Conservation (phyloP, 2,329 filamentous ascomycete species). For the Xylaria digitata region DNA sequence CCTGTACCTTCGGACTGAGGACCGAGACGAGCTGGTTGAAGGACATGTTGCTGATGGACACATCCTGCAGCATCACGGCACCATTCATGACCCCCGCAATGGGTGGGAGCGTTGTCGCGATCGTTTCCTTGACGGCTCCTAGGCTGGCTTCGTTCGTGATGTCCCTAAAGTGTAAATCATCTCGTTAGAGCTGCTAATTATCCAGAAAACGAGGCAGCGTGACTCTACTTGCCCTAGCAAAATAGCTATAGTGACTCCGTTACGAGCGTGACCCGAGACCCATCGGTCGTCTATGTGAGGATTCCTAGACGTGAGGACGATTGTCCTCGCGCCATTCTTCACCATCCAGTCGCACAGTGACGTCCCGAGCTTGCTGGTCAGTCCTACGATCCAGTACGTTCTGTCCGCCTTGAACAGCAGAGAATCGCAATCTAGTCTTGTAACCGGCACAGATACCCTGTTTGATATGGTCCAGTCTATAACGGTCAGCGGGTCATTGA, state of each 20-base stretch:
- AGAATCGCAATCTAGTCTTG: no score
- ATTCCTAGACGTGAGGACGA: conserved; percentile 40
- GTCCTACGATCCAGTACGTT: conserved; percentile 41
- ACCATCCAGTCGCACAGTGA: conserved; percentile 42
- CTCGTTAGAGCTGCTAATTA: no score
- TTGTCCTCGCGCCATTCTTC: conserved; percentile 24
- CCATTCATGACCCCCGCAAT: conserved; percentile 41
- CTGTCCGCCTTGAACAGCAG: conserved; percentile 34
- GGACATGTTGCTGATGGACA: conserved; percentile 39
- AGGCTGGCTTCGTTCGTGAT: no score
- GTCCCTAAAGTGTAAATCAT: no score
- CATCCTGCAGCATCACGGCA: conserved; percentile 42
- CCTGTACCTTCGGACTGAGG: conserved; percentile 35
- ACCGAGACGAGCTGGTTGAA: conserved; percentile 32
- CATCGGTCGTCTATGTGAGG: conserved; percentile 22
- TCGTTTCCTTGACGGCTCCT: no score
- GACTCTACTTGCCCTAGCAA: no score
- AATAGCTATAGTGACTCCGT: no score
- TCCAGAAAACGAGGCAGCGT: no score
- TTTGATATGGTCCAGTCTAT: no score
- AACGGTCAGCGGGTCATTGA: background rate
- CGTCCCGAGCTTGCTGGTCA: conserved; percentile 34
- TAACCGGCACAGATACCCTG: no score
- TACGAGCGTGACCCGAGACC: conserved; percentile 17
- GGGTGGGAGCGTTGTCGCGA: conserved; percentile 34